Evolutionary conservation across 2,329 filamentous ascomycete species (phyloP).

Genomic region (Aurifilum marmelostoma): DNA sequence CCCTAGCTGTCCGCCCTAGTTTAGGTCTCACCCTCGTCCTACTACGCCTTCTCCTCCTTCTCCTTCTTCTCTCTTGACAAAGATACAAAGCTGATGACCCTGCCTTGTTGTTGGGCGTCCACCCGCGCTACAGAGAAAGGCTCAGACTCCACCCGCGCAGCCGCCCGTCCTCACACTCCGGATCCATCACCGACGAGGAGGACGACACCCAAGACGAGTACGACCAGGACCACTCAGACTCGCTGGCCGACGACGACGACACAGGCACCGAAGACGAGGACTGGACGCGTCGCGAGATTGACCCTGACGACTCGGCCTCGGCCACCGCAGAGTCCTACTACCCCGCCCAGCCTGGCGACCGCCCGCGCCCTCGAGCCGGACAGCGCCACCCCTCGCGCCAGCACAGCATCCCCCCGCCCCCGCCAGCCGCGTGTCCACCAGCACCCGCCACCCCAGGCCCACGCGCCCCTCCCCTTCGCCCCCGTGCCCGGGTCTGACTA

Average conservation of each 20-base stretch:
- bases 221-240: constrained; percentile 38
- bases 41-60: not conserved
- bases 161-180: constrained; percentile 39
- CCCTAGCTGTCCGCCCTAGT: constrained; percentile 5
- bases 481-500: constrained; percentile 35
- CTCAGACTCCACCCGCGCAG: constrained; percentile 31
- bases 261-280: constrained; percentile 35
- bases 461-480: constrained; percentile 43
- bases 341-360: constrained; percentile 31
- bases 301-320: constrained; percentile 64
- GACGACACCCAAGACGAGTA: constrained; percentile 44
- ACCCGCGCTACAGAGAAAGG: constrained; percentile 22
- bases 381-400: constrained; percentile 43
- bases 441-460: constrained; percentile 36
- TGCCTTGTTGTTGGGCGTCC: not conserved
- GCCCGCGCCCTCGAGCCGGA: constrained; percentile 40
- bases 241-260: constrained; percentile 32
- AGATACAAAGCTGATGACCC: constrained; percentile 13
- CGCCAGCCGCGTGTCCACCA: constrained; percentile 30
- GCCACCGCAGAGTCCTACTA: constrained; percentile 40
- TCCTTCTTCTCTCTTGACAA: no score
- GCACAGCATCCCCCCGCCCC: constrained; percentile 42
- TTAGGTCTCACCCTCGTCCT: not conserved
- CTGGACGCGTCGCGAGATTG: constrained; percentile 52
- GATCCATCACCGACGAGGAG: constrained; percentile 44